Evolutionary conservation across 371 early-diverging fungal species (phyloP), one percentile per base, ranked within the genome.

Genomic region (Actinomortierella wolfii): DNA sequence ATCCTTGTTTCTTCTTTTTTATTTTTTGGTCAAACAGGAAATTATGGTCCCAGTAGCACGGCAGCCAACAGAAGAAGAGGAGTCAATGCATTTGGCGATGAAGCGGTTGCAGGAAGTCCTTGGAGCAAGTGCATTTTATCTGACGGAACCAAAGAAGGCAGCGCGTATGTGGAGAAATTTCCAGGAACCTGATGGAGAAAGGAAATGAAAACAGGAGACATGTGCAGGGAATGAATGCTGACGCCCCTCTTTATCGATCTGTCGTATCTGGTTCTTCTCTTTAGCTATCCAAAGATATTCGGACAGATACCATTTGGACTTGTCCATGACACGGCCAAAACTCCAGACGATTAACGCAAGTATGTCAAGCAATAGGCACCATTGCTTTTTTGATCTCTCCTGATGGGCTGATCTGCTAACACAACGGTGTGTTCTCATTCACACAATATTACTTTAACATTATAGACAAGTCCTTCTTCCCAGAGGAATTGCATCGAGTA

Each of bases 401-500:
- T 34, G 34, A 34, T 34, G n/a, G n/a, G n/a, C n/a, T n/a, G n/a
- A n/a, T n/a, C n/a, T n/a, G n/a, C n/a, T n/a, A n/a, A n/a, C n/a
- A n/a, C n/a, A n/a, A n/a, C n/a, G n/a, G n/a, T n/a, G n/a, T n/a
- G n/a, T n/a, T n/a, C n/a, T n/a, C n/a, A n/a, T n/a, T n/a, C n/a
- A n/a, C n/a, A n/a, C n/a, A n/a, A n/a, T n/a, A 34, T 34, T 4
- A 11, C 11, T 34, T 11, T 6, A 34, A 6, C 34, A 23, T 2
- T 2, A 43, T 59, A 69, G 70, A 29, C 55, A 70, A 70, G 46
- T 48, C 65, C 11, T 70, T 70, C 56, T 70, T 70, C 44, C 70
- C 70, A 5, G 70, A 70, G 9, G 70, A 70, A 20, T 57, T 70
- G 21, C 70, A 70, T 23, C 61, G 65, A 3, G 64, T 70, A 29